Percentiles rank a stretch among this genome's conserved stretches.
Evolutionary conservation across 345 rosid genomes (phyloP).

Genomic region (Mercurialis annua): DNA sequence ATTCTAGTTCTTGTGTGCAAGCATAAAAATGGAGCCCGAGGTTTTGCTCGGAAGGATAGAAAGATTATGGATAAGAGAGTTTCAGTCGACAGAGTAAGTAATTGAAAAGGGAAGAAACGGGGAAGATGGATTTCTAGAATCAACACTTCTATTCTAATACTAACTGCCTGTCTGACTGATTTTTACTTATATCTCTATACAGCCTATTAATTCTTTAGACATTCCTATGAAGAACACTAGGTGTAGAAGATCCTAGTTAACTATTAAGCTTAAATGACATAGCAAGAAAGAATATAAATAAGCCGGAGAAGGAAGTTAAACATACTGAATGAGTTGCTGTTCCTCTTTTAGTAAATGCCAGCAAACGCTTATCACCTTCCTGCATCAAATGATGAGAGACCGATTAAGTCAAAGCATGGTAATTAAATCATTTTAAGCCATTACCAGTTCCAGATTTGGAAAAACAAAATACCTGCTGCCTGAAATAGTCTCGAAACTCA

Average conservation of each 20-base stretch:
- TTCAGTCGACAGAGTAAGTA: no score
- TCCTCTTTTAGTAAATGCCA: constrained; percentile 92
- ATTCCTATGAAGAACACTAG: no score
- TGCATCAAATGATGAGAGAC: constrained; percentile 25
- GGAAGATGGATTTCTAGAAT: no score
- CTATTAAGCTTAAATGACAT: neutral
- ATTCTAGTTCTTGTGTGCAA: no score
- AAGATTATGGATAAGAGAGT: no score
- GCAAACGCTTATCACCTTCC: constrained; percentile 84
- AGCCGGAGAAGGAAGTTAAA: constrained; percentile 13
- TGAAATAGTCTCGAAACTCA: constrained; percentile 70
- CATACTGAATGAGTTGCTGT: constrained; percentile 69
- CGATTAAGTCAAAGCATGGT: constrained; percentile 3
- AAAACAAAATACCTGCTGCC: constrained; percentile 69
- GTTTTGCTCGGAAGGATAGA: no score
- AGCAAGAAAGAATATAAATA: neutral
- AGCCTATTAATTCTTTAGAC: no score
- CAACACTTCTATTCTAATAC: no score
- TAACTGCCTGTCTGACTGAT: no score
- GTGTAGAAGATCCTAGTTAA: neutral
- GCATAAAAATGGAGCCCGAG: no score
- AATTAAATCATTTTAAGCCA: neutral
- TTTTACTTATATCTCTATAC: no score
- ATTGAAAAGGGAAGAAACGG: no score
- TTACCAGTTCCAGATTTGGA: constrained; percentile 13